These are phyloP conservation scores for Pachysandra terminalis DNA, from an alignment of 164 flowering plant species.

Conservation along the genomic window DNA sequence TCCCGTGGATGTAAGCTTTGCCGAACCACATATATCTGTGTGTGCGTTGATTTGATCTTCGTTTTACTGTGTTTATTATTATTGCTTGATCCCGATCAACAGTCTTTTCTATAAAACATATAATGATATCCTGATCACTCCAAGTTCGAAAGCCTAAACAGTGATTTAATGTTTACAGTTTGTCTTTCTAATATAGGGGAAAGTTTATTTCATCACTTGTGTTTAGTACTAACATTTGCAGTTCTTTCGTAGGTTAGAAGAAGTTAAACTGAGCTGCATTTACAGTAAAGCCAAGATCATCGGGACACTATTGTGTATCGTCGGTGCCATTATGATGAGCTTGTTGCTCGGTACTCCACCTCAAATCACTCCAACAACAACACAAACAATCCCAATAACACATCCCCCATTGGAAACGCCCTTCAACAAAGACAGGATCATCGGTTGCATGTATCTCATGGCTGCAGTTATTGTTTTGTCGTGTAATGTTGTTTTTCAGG, in stretches of 20 bases:
- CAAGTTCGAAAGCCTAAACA: background rate
- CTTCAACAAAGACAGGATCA: conserved; percentile 38
- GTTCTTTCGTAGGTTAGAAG: conserved; percentile 54
- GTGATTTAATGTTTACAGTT: too few relatives aligned
- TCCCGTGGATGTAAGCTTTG: too few relatives aligned
- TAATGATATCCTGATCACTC: too few relatives aligned
- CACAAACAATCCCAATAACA: background rate
- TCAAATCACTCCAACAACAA: background rate
- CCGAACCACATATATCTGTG: too few relatives aligned
- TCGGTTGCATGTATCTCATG: conserved; percentile 63
- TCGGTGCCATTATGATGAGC: conserved; percentile 73
- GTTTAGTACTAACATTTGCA: background rate
- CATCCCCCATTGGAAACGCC: background rate
- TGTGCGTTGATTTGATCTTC: too few relatives aligned
- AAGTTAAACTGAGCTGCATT: conserved; percentile 45
- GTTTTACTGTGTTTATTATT: too few relatives aligned
- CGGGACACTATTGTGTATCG: conserved; percentile 69
- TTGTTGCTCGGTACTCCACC: conserved; percentile 37
- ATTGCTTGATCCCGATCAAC: too few relatives aligned
- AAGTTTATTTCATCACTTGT: background rate
- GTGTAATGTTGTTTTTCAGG: conserved; percentile 63
- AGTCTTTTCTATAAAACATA: too few relatives aligned
- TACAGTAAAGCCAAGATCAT: conserved; percentile 67
- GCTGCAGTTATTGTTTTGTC: conserved; percentile 58
- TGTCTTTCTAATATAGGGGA: too few relatives aligned